These are phyloP conservation scores for Debaryomyces maramus DNA, from an alignment of 805 yeast genomes.

Conservation along the genomic window DNA sequence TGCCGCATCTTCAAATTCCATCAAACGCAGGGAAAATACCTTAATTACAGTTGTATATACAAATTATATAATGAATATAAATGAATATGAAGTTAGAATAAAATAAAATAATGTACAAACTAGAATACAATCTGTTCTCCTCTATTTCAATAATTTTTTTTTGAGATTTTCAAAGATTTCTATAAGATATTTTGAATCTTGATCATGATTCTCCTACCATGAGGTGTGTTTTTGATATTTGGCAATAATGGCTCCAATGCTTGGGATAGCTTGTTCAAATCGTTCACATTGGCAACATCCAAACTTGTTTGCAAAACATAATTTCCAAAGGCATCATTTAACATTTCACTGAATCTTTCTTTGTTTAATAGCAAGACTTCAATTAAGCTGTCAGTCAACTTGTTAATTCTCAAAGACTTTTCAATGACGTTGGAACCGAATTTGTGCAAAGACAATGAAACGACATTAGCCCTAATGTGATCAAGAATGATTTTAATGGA, in stretches of 20 bases:
- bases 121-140: conserved; percentile 7
- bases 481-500: conserved; percentile 33
- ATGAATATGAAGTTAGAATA: neutral
- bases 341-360: conserved; percentile 39
- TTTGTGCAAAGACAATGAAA: conserved; percentile 55
- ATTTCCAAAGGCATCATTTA: conserved; percentile 61
- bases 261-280: conserved; percentile 55
- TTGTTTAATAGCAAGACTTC: conserved; percentile 40
- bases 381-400: conserved; percentile 46
- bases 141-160: neutral
- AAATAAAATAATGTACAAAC: conserved; percentile 8
- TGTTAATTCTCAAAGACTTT: conserved; percentile 50
- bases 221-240: conserved; percentile 85
- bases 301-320: conserved; percentile 59
- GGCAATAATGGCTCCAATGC: conserved; percentile 73
- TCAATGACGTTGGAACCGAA: conserved; percentile 63
- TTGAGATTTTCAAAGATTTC: neutral
- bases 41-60: conserved; percentile 3
- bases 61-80: conserved; percentile 3
- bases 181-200: conserved; percentile 42
- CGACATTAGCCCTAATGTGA: conserved; percentile 36
- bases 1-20: too few relatives aligned
- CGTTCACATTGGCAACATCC: conserved; percentile 52
- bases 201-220: conserved; percentile 88
- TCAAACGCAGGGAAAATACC: too few relatives aligned